Conservation (phyloP, 345 rosid species). For the Rhodamnia argentea region DNA sequence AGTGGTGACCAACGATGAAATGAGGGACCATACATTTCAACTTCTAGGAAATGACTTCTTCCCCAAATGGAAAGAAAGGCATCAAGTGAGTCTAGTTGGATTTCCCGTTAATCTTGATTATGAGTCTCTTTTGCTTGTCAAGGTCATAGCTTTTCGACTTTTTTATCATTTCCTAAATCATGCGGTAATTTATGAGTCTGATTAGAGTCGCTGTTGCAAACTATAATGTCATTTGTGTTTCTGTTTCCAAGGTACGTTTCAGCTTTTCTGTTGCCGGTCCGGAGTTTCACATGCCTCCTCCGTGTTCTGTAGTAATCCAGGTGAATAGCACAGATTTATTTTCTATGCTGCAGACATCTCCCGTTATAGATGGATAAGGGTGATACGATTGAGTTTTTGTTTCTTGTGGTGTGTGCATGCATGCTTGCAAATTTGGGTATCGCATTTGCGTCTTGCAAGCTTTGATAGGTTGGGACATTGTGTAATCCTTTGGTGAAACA, state of each 20-base stretch:
- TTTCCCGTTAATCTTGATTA: neutral
- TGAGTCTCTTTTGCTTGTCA: neutral
- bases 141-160: neutral
- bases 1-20: slow-evolving; percentile 67
- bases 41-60: slow-evolving; percentile 66
- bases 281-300: slow-evolving; percentile 50
- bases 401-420: neutral
- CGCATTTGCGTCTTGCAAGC: neutral
- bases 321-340: slow-evolving; percentile 10
- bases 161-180: neutral
- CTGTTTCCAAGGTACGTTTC: slow-evolving; percentile 37
- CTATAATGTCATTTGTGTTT: neutral
- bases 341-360: neutral
- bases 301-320: slow-evolving; percentile 57
- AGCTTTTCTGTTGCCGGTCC: slow-evolving; percentile 40
- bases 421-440: neutral
- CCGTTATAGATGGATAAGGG: neutral
- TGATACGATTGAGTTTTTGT: neutral
- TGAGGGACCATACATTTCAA: slow-evolving; percentile 74
- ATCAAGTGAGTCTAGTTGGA: slow-evolving; percentile 30
- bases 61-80: slow-evolving; percentile 77
- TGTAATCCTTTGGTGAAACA: neutral
- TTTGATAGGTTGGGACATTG: neutral
- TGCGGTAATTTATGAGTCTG: neutral
- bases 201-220: neutral